Percentiles rank a stretch among this genome's conserved stretches.
These are phyloP conservation scores for Sonneratia caseolaris DNA, from an alignment of 345 rosid genomes.

Conservation along the genomic window DNA sequence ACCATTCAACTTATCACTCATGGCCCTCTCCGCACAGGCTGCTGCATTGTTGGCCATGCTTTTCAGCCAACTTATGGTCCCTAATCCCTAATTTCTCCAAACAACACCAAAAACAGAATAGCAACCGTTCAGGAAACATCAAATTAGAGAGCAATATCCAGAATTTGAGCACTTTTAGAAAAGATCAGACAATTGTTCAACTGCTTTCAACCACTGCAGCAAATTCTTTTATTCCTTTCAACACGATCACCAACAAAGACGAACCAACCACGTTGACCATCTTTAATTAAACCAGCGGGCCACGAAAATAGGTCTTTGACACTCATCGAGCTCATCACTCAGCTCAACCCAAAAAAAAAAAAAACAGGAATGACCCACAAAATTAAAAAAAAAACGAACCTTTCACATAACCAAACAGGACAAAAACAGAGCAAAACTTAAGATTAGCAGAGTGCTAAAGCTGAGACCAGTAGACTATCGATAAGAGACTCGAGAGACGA, in stretches of 20 bases:
- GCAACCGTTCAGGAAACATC: background rate
- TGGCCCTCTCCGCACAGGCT: slow-evolving; percentile 90
- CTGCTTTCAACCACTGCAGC: slow-evolving; percentile 1
- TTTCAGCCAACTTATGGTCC: background rate
- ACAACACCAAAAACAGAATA: background rate
- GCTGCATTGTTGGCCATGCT: slow-evolving; percentile 67
- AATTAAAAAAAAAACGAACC: background rate
- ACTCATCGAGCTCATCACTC: background rate
- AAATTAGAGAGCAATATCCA: background rate
- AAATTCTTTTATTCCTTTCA: background rate
- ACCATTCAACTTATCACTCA: slow-evolving; percentile 71
- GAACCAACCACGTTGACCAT: background rate
- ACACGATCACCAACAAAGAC: background rate
- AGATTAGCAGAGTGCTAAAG: background rate
- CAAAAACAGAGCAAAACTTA: background rate
- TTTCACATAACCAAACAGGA: background rate
- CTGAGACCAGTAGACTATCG: background rate
- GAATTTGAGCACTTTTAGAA: background rate
- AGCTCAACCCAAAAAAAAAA: background rate
- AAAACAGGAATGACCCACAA: background rate
- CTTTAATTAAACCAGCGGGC: background rate
- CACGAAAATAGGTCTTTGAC: background rate
- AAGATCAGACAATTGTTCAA: background rate
- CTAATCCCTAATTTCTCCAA: background rate
- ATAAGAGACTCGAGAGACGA: background rate